phyloP scores from a whole-genome alignment of 208 protist genomes.

The Trypanosoma lewisi region DNA sequence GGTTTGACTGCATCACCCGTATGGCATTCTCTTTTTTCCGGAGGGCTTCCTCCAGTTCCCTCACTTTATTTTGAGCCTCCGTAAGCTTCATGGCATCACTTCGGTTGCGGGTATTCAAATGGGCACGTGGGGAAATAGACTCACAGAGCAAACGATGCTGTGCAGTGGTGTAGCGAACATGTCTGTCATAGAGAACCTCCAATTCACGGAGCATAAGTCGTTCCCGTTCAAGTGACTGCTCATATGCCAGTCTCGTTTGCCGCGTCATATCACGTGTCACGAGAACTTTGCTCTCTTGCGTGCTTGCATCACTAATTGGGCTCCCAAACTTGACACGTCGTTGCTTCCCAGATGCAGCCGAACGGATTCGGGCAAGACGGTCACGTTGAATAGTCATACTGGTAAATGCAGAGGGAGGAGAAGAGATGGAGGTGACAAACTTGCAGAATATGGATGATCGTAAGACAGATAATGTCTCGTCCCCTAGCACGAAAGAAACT shows the following conservation, averaged over 20 bases:
- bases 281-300: background rate
- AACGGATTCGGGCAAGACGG: conserved; percentile 8
- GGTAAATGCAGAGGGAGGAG: background rate
- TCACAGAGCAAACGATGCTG: background rate
- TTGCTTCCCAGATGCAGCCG: conserved; percentile 8
- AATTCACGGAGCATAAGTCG: conserved; percentile 16
- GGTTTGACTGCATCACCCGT: background rate
- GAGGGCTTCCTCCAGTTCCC: conserved; percentile 10
- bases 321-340: background rate
- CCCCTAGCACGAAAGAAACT: conserved; percentile 14
- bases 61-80: conserved; percentile 1
- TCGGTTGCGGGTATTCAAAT: background rate
- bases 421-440: background rate
- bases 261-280: background rate
- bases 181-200: conserved; percentile 16
- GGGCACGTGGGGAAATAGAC: background rate
- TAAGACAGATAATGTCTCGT: conserved; percentile 12
- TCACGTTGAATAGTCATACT: conserved; percentile 13
- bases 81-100: background rate
- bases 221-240: conserved; percentile 15
- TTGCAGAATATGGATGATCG: conserved; percentile 25
- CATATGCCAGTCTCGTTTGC: conserved; percentile 6
- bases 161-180: conserved; percentile 12
- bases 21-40: conserved; percentile 13
- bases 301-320: background rate